A percentile compares a stretch with the other conserved stretches of the same genome.
phyloP scores from a whole-genome alignment of 495 filamentous ascomycete genomes.

The Penicillium goetzii region DNA sequence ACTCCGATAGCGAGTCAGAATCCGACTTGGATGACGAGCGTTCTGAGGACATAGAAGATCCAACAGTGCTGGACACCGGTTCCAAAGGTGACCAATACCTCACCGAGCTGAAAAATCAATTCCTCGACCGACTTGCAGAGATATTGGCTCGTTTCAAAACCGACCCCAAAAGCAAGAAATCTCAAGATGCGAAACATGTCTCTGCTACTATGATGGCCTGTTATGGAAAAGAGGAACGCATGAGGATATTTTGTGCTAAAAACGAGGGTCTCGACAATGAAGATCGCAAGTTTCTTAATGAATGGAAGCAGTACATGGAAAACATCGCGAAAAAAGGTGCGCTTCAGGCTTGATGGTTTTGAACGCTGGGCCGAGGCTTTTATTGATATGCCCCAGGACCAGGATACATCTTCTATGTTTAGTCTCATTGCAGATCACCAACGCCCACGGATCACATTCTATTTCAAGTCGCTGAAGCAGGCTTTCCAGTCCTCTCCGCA shows the following conservation, averaged over 20 bases:
- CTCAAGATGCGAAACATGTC: background rate
- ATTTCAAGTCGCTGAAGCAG: too few relatives aligned
- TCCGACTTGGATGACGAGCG: background rate
- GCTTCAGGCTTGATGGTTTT: slow-evolving; percentile 9
- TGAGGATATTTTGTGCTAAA: background rate
- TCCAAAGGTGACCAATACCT: background rate
- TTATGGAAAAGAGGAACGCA: background rate
- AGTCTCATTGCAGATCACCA: too few relatives aligned
- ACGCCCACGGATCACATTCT: too few relatives aligned
- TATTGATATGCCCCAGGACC: too few relatives aligned
- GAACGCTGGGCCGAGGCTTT: slow-evolving; percentile 3
- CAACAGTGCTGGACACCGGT: background rate
- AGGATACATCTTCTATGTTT: too few relatives aligned
- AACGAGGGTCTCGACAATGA: background rate
- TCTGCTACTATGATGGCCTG: background rate
- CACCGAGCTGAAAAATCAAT: background rate
- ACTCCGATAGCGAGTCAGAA: background rate
- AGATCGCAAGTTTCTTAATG: background rate
- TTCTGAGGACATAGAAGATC: background rate
- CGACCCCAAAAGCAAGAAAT: background rate
- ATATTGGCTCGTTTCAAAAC: slow-evolving; percentile 1
- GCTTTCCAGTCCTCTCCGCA: too few relatives aligned
- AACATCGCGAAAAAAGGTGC: background rate
- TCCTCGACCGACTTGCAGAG: slow-evolving; percentile 2
- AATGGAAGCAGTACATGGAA: background rate